Evolutionary conservation across 2,329 filamentous ascomycete species (phyloP).

Genomic region (Calonectria pseudoreteaudii): DNA sequence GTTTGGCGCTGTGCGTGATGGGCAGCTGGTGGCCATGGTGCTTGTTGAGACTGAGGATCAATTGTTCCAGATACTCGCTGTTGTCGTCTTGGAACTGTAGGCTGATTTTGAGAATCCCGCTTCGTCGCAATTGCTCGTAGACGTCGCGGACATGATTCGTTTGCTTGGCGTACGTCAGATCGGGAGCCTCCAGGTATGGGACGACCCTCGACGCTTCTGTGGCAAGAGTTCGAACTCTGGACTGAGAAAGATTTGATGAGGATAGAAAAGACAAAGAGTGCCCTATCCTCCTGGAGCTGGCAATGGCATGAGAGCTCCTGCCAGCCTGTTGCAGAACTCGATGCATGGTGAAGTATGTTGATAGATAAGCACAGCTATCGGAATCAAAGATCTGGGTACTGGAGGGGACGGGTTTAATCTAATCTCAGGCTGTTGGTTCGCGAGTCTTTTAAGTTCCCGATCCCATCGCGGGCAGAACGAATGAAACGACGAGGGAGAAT

Average conservation of each 20-base stretch:
- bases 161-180: slow-evolving; percentile 27
- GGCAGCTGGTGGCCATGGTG: slow-evolving; percentile 51
- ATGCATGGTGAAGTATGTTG: neutral
- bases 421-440: neutral
- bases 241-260: neutral
- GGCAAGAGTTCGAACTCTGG: neutral
- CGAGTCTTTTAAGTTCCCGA: neutral
- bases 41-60: slow-evolving; percentile 49
- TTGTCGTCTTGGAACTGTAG: slow-evolving; percentile 47
- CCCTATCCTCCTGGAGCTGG: neutral
- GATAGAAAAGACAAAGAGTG: neutral
- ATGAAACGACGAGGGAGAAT: neutral
- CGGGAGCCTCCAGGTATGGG: slow-evolving; percentile 27
- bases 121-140: slow-evolving; percentile 26
- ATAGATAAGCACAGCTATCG: neutral
- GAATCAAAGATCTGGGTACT: neutral
- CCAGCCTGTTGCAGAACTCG: neutral
- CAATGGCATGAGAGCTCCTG: neutral
- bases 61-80: slow-evolving; percentile 49
- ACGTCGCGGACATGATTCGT: slow-evolving; percentile 32
- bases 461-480: neutral
- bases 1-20: slow-evolving; percentile 53
- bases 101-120: slow-evolving; percentile 51
- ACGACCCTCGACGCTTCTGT: slow-evolving; percentile 16
- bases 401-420: neutral